Base-by-base conservation (phyloP, 2,329 filamentous ascomycete species). In the Huntiella abstrusa region DNA sequence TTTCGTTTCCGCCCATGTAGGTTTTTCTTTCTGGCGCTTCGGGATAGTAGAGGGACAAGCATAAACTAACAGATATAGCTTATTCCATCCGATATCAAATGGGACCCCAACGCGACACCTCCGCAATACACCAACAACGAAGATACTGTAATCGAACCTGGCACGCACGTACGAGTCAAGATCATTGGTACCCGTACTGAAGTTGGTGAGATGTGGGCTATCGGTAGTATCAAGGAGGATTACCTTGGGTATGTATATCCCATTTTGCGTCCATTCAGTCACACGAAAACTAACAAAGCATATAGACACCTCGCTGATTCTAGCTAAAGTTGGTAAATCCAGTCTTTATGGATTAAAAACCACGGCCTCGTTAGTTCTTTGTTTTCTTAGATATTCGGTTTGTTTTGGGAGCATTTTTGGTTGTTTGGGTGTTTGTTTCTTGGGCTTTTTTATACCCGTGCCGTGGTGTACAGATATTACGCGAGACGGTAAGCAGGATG, bases 91-190 rank as follows among this genome's bases (percentile, higher is more conserved):
- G 84, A 92, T 52, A 85, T 95, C 63, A 91, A 85, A 63, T 96
- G 84, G 69, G 88, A 95, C 59, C 82, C 85, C 41, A 94, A 94
- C 56, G 87, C 88, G 44, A 94, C 88, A 34, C 91, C 91, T n/a
- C 86, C 88, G 2, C 85, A 93, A 57, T 98, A 86, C 62, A 94
- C 87, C 35, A 88, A 98, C 61, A 88, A 94, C 56, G 85, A 83
- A 52, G 91, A 94, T 53, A 84, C 87, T 53, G 80, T 86, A 33
- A 93, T 98, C 57, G 87, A 96, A 64, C 85, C 86, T 50, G 85
- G 86, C 41, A 92, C 87, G 12, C 88, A 94, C 55, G 77, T 98
- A 52, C 83, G 91, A 41, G 76, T 96, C 53, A 95, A 95, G 65
- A 80, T 98, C 52, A 84, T 95, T 55, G 91, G 91, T 62, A 83